Percentiles rank a stretch among this genome's conserved stretches.
These are phyloP conservation scores for Manihot esculenta DNA, from an alignment of 441 rosid genomes.

Conservation along the genomic window DNA sequence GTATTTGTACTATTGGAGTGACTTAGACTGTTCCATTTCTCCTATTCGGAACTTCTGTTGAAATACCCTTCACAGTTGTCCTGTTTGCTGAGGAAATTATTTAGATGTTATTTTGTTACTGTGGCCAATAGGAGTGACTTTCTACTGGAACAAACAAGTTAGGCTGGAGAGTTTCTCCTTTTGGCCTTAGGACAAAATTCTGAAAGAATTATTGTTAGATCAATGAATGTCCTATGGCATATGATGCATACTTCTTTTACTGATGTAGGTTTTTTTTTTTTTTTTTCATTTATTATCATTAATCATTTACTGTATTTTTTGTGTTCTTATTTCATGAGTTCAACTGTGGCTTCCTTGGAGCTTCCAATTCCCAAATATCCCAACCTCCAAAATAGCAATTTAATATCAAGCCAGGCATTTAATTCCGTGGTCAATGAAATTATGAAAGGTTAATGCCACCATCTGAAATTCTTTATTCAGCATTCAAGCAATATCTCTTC, in stretches of 20 bases:
- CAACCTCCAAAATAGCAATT: too few relatives aligned
- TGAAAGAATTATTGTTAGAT: background rate
- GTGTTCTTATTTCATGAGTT: too few relatives aligned
- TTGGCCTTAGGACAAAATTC: background rate
- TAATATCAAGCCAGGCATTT: too few relatives aligned
- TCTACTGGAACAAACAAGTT: background rate
- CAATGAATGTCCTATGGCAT: background rate
- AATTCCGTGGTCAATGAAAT: too few relatives aligned
- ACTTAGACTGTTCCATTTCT: constrained; percentile 6
- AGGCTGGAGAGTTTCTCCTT: background rate
- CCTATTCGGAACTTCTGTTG: constrained; percentile 1
- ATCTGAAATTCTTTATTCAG: too few relatives aligned
- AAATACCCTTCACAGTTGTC: background rate
- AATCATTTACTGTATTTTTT: too few relatives aligned
- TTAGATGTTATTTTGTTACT: background rate
- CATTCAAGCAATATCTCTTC: too few relatives aligned
- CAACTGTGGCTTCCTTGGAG: too few relatives aligned
- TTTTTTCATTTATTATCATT: background rate
- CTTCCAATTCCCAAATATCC: too few relatives aligned
- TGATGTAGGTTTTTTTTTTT: too few relatives aligned
- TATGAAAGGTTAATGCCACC: too few relatives aligned
- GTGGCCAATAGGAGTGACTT: background rate
- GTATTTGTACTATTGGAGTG: background rate
- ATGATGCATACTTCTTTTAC: background rate
- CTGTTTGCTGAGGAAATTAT: background rate